Percentiles rank a stretch among this genome's conserved stretches.
These are phyloP conservation scores for Fusarium begoniae DNA, from an alignment of 2,329 filamentous ascomycete species.

Conservation along the genomic window DNA sequence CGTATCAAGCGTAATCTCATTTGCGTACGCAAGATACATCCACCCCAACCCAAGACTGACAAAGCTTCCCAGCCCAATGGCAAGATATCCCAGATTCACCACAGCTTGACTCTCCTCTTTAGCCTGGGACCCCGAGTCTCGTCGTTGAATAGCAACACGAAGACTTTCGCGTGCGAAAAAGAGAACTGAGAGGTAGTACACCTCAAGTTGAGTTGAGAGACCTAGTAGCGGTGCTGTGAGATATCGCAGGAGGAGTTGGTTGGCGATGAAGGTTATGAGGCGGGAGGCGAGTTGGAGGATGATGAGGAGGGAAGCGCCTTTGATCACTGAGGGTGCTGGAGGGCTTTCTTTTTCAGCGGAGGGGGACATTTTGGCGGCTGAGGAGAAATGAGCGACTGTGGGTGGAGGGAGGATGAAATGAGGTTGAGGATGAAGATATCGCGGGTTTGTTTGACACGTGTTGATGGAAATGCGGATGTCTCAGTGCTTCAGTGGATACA, in stretches of 20 bases:
- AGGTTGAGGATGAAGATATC: background rate
- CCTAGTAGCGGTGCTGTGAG: conserved; percentile 87
- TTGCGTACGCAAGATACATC: conserved; percentile 70
- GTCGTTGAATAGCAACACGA: conserved; percentile 89
- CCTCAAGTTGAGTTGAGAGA: conserved; percentile 87
- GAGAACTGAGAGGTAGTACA: conserved; percentile 91
- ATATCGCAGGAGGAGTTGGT: conserved; percentile 89
- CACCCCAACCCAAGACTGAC: conserved; percentile 72
- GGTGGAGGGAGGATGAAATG: background rate
- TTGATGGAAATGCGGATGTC: conserved; percentile 1
- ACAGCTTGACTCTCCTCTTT: conserved; percentile 71
- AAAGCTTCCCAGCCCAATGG: conserved; percentile 72
- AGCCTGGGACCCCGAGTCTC: conserved; percentile 48
- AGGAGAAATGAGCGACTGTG: background rate
- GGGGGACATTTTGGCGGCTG: conserved; percentile 1
- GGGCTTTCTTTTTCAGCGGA: background rate
- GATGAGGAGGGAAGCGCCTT: conserved; percentile 86
- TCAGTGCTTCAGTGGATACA: conserved; percentile 17
- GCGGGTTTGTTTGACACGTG: conserved; percentile 24
- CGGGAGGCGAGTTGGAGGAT: conserved; percentile 88
- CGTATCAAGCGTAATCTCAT: conserved; percentile 60
- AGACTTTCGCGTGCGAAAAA: conserved; percentile 94
- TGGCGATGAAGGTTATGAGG: conserved; percentile 87
- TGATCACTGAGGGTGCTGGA: conserved; percentile 55
- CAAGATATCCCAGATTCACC: conserved; percentile 87